Base-by-base conservation (phyloP, 2,329 filamentous ascomycete genomes). In the Cercospora sp. region DNA sequence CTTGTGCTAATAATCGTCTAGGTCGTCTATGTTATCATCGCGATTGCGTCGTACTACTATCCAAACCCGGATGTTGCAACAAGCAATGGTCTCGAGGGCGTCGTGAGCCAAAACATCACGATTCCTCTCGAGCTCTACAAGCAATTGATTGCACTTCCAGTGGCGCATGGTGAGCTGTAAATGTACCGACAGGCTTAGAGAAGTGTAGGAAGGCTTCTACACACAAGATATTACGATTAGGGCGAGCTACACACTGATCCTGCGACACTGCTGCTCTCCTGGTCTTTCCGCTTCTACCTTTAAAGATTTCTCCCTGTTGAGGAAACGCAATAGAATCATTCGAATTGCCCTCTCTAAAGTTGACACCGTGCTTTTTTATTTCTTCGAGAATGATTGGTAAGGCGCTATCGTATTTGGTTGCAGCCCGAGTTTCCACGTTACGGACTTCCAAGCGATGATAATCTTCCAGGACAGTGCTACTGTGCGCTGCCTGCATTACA, bases 1-100 rank as follows among this genome's bases (percentile, higher is more conserved):
- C 18, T n/a, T 58, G 53, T 34, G 55, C 65, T 67, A 24, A 61
- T 16, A 37, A 7, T 13, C 13, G 59, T 32, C 28, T 55, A 70
- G 24, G 85, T 91, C 63, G 84, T 88, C 8, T 90, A 90, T 74
- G 76, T 89, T 51, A 87, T 89, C 74, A 87, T 90, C 70, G 87
- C 87, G 1, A 82, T 89, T 49, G 83, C 83, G 18, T 85, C 87
- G 0, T 90, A 85, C 80, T 89, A 86, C 75, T 89, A 89, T 77
- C 88, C 87, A 2, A 81, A 86, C 69, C 85, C 86, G 24, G 70
- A 71, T 62, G 70, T 71, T 26, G 68, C 70, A 12, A 71, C 70
- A 4, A 67, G 66, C 6, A 71, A 71, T 57, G 70, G 66, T 12
- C 21, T 71, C 16, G 66, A 70, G 37, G 60, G 59, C 16, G 26